Evolutionary conservation across 768 basidiomycete genomes (phyloP).

Genomic region (Coprinopsis cinerea): DNA sequence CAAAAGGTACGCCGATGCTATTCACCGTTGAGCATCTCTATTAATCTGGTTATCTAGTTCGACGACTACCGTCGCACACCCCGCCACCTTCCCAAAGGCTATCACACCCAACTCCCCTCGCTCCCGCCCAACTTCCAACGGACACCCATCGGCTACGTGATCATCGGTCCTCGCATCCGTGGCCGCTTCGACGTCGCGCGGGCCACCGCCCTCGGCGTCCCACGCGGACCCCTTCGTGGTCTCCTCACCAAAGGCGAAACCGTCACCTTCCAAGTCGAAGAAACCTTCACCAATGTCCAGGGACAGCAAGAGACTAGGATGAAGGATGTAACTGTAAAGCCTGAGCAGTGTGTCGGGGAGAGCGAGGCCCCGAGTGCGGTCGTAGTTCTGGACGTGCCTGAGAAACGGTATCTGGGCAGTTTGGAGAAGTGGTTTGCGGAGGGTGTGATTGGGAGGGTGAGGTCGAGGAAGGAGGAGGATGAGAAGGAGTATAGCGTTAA

Average conservation of each 20-base stretch:
- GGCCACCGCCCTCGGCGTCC: conserved; percentile 60
- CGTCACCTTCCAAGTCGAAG: conserved; percentile 48
- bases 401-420: conserved; percentile 50
- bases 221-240: conserved; percentile 50
- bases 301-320: conserved; percentile 18
- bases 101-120: conserved; percentile 32
- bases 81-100: conserved; percentile 26
- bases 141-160: conserved; percentile 41
- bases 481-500: conserved; percentile 31
- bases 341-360: conserved; percentile 57
- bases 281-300: conserved; percentile 18
- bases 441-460: conserved; percentile 43
- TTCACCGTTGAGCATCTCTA: neutral
- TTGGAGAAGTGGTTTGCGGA: conserved; percentile 39
- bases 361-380: conserved; percentile 46
- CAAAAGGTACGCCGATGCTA: neutral
- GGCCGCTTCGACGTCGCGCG: conserved; percentile 70
- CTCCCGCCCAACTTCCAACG: conserved; percentile 20
- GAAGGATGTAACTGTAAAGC: conserved; percentile 36
- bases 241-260: conserved; percentile 59
- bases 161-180: conserved; percentile 47
- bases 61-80: conserved; percentile 26
- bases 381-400: conserved; percentile 70
- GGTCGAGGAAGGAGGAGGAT: conserved; percentile 35
- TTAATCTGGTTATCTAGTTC: conserved; percentile 14